phyloP scores from a whole-genome alignment of 306 rosid species.

The Luffa acutangula region DNA sequence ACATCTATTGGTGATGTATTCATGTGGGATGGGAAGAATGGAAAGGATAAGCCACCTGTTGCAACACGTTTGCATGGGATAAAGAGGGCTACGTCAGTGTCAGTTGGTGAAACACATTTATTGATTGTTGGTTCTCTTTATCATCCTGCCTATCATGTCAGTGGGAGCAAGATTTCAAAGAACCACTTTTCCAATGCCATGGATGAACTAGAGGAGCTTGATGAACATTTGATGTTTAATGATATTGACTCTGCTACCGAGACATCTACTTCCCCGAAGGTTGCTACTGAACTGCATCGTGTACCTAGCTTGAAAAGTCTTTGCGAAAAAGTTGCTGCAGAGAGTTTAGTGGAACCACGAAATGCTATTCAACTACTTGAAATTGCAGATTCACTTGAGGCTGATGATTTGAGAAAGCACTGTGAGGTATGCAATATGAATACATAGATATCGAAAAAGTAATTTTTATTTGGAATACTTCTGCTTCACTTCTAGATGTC shows the following conservation, averaged over 20 bases:
- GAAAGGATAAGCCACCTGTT: slow-evolving; percentile 66
- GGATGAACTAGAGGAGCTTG: slow-evolving; percentile 45
- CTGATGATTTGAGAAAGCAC: slow-evolving; percentile 62
- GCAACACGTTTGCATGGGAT: slow-evolving; percentile 66
- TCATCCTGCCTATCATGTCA: slow-evolving; percentile 57
- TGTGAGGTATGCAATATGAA: slow-evolving; percentile 55
- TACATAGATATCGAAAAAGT: background rate
- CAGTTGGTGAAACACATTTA: slow-evolving; percentile 90
- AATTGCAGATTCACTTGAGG: slow-evolving; percentile 81
- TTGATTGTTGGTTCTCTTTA: slow-evolving; percentile 68
- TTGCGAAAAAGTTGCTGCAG: slow-evolving; percentile 82
- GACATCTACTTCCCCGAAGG: slow-evolving; percentile 19
- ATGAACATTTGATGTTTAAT: slow-evolving; percentile 53
- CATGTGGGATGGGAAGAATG: slow-evolving; percentile 89
- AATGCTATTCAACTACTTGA: slow-evolving; percentile 80
- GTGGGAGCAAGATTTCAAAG: slow-evolving; percentile 25
- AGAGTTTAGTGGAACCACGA: slow-evolving; percentile 85
- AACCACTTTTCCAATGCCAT: slow-evolving; percentile 23
- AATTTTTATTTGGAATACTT: background rate
- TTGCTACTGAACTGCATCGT: slow-evolving; percentile 24
- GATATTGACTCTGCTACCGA: slow-evolving; percentile 35
- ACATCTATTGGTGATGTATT: slow-evolving; percentile 84
- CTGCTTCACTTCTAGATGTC: background rate
- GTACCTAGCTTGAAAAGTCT: slow-evolving; percentile 76
- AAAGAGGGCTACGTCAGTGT: slow-evolving; percentile 78